Base-by-base conservation (phyloP, 495 filamentous ascomycete species). In the Halenospora varia region DNA sequence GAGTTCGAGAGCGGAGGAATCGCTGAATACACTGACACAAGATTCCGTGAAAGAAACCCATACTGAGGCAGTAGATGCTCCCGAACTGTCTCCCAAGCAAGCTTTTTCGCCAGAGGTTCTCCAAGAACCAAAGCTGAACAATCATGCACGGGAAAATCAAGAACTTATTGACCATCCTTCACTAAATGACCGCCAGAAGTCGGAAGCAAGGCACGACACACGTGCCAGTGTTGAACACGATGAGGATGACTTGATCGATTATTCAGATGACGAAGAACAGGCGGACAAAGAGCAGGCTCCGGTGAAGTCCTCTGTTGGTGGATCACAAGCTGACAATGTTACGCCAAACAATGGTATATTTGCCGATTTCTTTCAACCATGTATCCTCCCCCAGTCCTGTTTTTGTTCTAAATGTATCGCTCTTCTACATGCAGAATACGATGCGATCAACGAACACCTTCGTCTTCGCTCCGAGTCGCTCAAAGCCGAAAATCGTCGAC, bases 211-310 rank as follows among this genome's bases (percentile, higher is more conserved):
- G 3, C 10, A 49, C 8, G 8, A 24, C 47, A 10, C 19, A 9
- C 9, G 8, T 17, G n/a, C 48, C 44, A 65, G 18, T 48, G 57
- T 64, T n/a, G 61, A 56, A 8, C 51, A 61, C 39, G 62, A 71
- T 20, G 66, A 61, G 49, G 61, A 62, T 15, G 66, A 70, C 45
- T 18, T 66, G 13, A 71, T 66, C 49, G 68, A 80, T 25, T 73
- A 78, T 48, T 72, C 73, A 10, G 72, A 75, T 25, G 76, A 77
- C 50, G 72, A 78, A 57, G 52, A 63, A 10, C 66, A 72, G 20
- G 74, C 73, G 47, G 66, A 73, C 51, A 46, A 51, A 20, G 39
- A 49, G 39, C 46, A 26, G n/a, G n/a, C n/a, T n/a, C n/a, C n/a
- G n/a, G n/a, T n/a, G n/a, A n/a, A n/a, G n/a, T n/a, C n/a, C n/a